phyloP scores from a whole-genome alignment of 257 asterid genomes.

The Solanum ossicruentum region DNA sequence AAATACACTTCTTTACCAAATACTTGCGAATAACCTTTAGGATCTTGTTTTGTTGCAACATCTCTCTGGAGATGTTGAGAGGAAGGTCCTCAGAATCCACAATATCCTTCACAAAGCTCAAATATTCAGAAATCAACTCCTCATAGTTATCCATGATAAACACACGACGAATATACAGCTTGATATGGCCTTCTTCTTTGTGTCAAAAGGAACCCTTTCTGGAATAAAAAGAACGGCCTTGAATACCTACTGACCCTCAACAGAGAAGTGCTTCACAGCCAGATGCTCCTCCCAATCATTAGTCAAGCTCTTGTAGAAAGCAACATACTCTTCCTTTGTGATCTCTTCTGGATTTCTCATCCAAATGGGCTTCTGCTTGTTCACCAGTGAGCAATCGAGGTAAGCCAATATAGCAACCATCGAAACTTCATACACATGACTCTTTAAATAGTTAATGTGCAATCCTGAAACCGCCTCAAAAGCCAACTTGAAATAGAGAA shows the following conservation, averaged over 20 bases:
- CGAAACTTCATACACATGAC: no score
- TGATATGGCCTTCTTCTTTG: slow-evolving; percentile 49
- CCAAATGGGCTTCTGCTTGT: slow-evolving; percentile 67
- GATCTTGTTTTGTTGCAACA: no score
- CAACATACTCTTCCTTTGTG: slow-evolving; percentile 52
- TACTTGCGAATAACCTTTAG: no score
- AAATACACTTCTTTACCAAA: no score
- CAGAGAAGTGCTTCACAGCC: slow-evolving; percentile 48
- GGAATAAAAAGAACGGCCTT: slow-evolving; percentile 50
- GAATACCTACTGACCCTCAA: slow-evolving; percentile 53
- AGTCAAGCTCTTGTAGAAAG: slow-evolving; percentile 61
- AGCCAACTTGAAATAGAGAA: no score
- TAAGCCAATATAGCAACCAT: no score
- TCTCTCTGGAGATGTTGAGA: slow-evolving; percentile 41
- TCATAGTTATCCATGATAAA: slow-evolving; percentile 58
- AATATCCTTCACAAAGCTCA: slow-evolving; percentile 44
- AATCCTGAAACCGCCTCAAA: no score
- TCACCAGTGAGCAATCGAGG: neutral
- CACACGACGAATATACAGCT: slow-evolving; percentile 49
- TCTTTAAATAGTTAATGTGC: no score
- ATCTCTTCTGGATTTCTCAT: slow-evolving; percentile 65
- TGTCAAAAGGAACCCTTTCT: slow-evolving; percentile 51
- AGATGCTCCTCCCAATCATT: slow-evolving; percentile 57
- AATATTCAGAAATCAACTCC: slow-evolving; percentile 43
- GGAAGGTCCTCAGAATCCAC: slow-evolving; percentile 57